Conservation (phyloP, 2,329 filamentous ascomycete genomes). For the Arthrobotrys entomopaga region DNA sequence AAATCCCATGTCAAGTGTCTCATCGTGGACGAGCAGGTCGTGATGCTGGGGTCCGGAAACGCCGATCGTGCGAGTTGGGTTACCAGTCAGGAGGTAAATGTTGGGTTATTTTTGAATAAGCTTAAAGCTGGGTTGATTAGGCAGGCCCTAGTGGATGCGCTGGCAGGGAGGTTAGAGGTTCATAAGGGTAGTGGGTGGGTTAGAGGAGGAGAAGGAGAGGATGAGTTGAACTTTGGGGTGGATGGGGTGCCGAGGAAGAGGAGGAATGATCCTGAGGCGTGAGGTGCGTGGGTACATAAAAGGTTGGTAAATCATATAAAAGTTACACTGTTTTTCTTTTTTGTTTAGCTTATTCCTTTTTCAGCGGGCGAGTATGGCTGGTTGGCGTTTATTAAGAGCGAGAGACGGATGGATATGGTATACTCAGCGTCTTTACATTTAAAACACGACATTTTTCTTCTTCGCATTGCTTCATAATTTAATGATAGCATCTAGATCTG, state of each 20-base stretch:
- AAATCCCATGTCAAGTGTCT: constrained; percentile 82
- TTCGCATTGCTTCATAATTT: no score
- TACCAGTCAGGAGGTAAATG: constrained; percentile 83
- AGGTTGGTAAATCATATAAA: background rate
- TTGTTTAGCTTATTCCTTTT: no score
- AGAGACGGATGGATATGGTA: no score
- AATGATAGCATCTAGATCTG: no score
- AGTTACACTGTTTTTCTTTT: no score
- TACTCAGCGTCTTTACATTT: no score
- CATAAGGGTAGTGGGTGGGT: constrained; percentile 42
- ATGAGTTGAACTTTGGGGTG: constrained; percentile 36
- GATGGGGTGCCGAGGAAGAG: constrained; percentile 29
- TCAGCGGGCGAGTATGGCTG: no score
- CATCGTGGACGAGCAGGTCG: constrained; percentile 74
- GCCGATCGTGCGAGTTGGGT: constrained; percentile 87
- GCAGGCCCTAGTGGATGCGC: constrained; percentile 43
- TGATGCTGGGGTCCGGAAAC: constrained; percentile 81
- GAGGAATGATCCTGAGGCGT: constrained; percentile 29
- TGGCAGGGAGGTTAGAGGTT: constrained; percentile 54
- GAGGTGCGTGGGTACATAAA: background rate
- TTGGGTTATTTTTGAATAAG: constrained; percentile 66
- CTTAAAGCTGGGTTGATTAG: constrained; percentile 62
- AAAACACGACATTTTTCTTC: no score
- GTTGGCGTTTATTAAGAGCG: no score
- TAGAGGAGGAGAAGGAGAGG: constrained; percentile 23